Base-by-base conservation (phyloP, 768 basidiomycete species). In the Calocera cornea region DNA sequence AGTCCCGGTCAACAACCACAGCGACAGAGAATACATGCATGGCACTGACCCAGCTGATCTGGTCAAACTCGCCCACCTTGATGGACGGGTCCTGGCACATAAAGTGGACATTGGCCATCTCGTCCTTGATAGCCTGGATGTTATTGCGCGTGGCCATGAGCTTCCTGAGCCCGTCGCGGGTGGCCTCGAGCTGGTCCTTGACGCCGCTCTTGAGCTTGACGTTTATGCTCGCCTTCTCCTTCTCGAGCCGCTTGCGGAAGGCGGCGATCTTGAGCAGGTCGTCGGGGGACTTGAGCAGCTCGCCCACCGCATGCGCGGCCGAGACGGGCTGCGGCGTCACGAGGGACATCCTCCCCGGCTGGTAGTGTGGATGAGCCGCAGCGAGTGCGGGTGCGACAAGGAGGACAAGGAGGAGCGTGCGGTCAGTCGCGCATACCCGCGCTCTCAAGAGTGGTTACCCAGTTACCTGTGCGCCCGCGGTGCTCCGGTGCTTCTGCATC, bases 191-290 rank as follows among this genome's bases (percentile, higher is more conserved):
- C 75, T 98, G 95, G 68, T 95, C 91, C 76, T 90, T 92, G 71
- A 95, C 93, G 11, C 93, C 92, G 67, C 83, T 88, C 74, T 93
- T 89, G 60, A 98, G 85, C 73, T 93, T 84, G 2, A 88, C 87
- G 73, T 97, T 92, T 69, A 98, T 90, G 10, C 92, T 91, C 0
- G 92, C 87, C 77, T 97, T 95, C 77, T 98, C 95, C 77, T 97
- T 97, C 77, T 94, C 88, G 49, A 97, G 83, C 73, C 95, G 95
- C 80, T 95, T 95, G 70, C 92, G 85, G 74, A 92, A 92, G 0
- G 92, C 85, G 1, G 85, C 82, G 36, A 97, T 85, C 77, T 97
- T 97, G 71, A 86, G 79, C 66, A 98, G 88, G 78, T 97, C 95
- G 73, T 95, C 93, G 0, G 94, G 94, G 24, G 90, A 90, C 72